Evolutionary conservation across 192 early-diverging fungal genomes (phyloP).

Genomic region (Entophlyctis luteolus): DNA sequence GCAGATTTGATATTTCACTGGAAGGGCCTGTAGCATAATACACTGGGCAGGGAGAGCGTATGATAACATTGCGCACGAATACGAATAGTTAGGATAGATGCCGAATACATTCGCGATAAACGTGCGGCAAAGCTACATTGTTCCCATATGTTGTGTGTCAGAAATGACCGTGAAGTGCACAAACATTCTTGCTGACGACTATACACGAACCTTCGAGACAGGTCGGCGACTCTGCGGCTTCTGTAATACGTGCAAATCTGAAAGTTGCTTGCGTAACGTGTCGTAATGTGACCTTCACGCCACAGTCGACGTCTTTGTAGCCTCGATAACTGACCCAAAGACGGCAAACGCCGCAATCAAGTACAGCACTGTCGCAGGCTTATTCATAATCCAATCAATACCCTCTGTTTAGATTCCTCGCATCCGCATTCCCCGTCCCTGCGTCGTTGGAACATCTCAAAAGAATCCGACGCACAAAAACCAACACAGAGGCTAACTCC

Average conservation of each 20-base stretch:
- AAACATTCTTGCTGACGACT: constrained; percentile 3
- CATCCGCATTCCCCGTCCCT: constrained; percentile 2
- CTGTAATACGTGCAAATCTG: not conserved
- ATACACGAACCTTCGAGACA: constrained; percentile 8
- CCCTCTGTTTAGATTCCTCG: not conserved
- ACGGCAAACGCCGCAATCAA: constrained; percentile 5
- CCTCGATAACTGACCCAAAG: not conserved
- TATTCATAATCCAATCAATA: not conserved
- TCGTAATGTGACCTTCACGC: not conserved
- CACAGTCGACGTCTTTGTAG: not conserved
- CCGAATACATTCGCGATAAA: too few species aligned
- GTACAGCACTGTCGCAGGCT: not conserved
- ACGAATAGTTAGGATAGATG: too few species aligned
- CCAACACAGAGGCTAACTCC: not conserved
- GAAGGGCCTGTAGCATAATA: too few species aligned
- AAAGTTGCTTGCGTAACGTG: too few species aligned
- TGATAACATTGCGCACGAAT: too few species aligned
- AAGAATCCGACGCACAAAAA: not conserved
- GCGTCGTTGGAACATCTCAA: constrained; percentile 12
- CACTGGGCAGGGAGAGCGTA: too few species aligned
- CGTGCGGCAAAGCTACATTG: too few species aligned
- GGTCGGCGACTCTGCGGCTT: not conserved
- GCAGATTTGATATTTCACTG: not conserved
- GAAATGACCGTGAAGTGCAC: too few species aligned
- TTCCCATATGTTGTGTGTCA: too few species aligned